Evolutionary conservation across 2,329 filamentous ascomycete genomes (phyloP), one percentile per base, ranked within the genome.

Genomic region (Eutypa lata): DNA sequence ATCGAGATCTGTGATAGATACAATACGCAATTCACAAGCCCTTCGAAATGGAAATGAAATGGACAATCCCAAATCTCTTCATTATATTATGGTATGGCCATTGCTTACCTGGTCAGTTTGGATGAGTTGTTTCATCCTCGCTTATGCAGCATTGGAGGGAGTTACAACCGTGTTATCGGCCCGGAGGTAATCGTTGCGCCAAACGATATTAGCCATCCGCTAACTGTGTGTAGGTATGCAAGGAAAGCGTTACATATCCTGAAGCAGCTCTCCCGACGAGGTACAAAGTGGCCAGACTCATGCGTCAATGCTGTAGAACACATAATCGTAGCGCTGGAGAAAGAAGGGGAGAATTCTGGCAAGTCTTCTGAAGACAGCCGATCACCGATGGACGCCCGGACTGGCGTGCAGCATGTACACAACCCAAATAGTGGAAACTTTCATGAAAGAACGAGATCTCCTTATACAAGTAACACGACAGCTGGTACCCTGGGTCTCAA

Each of bases 91-190:
- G 44, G 50, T 59, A 7, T 61, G 57, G 53, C 58, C 58, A n/a
- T 43, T 56, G 3, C 49, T 59, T n/a, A 61, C 58, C 5, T 59
- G 58, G 58, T 59, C 58, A 1, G 53, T 59, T 3, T 61, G 58
- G 57, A 59, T 61, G 58, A 59, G 58, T 14, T 61, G 53, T 24
- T 61, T 59, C 37, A 53, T 61, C 7, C 50, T 61, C 18, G 50
- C 51, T 22, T 61, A 56, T 43, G 58, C 57, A 11, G 57, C 58
- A n/a, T 44, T 61, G 7, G 53, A 57, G 50, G 55, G 52, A 5
- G 58, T 54, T 19, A 58, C 56, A 19, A 57, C 50, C 19, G 43
- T 54, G 2, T 49, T 50, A 13, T 58, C 56, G 16, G 58, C 56
- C 3, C 37, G 48, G 38, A 57, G 49, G 57, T 57, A 50, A 19